Conservation (phyloP, 2,329 filamentous ascomycete genomes). For the Talaromyces rugulosus region DNA sequence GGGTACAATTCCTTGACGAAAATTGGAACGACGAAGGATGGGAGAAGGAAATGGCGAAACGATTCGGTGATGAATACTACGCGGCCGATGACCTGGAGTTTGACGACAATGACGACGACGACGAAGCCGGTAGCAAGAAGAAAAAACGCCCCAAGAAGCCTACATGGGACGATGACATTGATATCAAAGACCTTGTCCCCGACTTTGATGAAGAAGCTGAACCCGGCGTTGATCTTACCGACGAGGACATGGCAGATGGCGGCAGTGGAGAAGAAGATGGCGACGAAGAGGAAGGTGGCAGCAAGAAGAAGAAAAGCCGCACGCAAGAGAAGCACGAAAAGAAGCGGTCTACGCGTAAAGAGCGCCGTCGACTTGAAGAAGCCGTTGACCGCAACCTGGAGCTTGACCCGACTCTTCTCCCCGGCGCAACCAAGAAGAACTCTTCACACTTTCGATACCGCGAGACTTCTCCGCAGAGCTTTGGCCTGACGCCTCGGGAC, state of each 20-base stretch:
- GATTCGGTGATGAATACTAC: constrained; percentile 91
- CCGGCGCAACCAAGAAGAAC: constrained; percentile 49
- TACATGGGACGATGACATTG: constrained; percentile 94
- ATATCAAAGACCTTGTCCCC: constrained; percentile 86
- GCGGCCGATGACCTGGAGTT: constrained; percentile 57
- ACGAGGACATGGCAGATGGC: constrained; percentile 45
- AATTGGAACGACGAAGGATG: constrained; percentile 86
- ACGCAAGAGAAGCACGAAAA: constrained; percentile 51
- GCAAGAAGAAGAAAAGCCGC: constrained; percentile 44
- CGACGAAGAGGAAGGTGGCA: constrained; percentile 38
- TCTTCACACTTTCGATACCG: constrained; percentile 76
- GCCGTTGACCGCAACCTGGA: constrained; percentile 79
- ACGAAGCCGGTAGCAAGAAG: constrained; percentile 42
- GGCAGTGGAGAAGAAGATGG: constrained; percentile 38
- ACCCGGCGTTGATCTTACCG: constrained; percentile 55
- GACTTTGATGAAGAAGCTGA: constrained; percentile 71
- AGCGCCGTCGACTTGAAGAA: constrained; percentile 78
- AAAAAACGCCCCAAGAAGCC: constrained; percentile 72
- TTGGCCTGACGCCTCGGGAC: constrained; percentile 83
- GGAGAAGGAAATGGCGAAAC: constrained; percentile 83
- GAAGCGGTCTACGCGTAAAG: constrained; percentile 71
- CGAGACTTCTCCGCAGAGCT: constrained; percentile 84
- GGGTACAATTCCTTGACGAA: constrained; percentile 77
- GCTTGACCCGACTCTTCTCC: constrained; percentile 62
- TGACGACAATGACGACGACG: constrained; percentile 37